These are phyloP conservation scores for Cephalotrichum gorgonifer DNA, from an alignment of 2,329 filamentous ascomycete genomes.

Conservation along the genomic window DNA sequence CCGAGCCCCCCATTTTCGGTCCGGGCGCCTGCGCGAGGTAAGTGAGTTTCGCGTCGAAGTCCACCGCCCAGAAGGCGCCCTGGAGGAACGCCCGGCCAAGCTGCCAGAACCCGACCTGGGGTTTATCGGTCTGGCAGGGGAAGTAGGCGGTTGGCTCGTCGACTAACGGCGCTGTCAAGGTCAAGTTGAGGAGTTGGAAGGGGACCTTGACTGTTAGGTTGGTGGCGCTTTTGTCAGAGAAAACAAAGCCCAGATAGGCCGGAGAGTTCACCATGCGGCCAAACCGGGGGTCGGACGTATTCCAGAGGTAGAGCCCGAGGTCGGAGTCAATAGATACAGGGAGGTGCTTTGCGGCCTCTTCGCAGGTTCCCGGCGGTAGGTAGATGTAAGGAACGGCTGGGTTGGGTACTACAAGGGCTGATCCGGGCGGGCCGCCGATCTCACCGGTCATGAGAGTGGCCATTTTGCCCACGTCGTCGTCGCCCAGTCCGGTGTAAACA, in stretches of 20 bases:
- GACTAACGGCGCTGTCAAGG: neutral
- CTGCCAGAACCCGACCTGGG: neutral
- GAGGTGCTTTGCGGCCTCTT: neutral
- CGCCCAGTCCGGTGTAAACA: neutral
- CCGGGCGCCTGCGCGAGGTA: constrained; percentile 1
- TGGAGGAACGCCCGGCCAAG: neutral
- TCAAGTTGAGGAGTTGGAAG: neutral
- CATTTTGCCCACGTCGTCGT: neutral
- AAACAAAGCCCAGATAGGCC: neutral
- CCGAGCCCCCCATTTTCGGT: neutral
- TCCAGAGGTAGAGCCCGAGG: neutral
- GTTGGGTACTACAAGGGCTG: neutral
- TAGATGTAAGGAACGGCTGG: neutral
- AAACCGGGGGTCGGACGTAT: neutral
- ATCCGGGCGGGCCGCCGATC: neutral
- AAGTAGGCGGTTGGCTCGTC: neutral
- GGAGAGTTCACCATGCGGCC: neutral
- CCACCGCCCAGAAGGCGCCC: neutral
- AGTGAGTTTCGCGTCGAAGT: neutral
- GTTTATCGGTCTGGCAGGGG: neutral
- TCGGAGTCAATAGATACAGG: neutral
- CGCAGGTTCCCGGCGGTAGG: neutral
- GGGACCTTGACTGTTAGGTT: neutral
- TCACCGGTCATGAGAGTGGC: neutral
- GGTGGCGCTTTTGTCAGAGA: neutral